A percentile compares a stretch with the other conserved stretches of the same genome.
phyloP scores from a whole-genome alignment of 805 yeast species.

The Tetrapisispora namnaoensis region DNA sequence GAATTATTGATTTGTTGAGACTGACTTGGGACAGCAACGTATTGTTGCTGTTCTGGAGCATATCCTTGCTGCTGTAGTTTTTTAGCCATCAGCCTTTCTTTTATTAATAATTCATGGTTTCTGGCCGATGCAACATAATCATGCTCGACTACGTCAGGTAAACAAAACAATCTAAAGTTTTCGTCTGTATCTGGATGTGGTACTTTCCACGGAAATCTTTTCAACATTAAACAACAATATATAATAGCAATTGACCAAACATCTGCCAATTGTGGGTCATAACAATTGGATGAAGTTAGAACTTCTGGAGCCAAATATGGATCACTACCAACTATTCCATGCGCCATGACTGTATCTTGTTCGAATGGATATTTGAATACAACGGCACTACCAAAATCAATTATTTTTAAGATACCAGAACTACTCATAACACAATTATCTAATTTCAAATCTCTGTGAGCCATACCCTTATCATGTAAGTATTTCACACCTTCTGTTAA shows the following conservation, averaged over 20 bases:
- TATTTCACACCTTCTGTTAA: constrained; percentile 60
- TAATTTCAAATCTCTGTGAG: constrained; percentile 73
- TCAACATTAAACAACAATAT: constrained; percentile 75
- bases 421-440: constrained; percentile 74
- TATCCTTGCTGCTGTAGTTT: constrained; percentile 3
- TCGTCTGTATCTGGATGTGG: constrained; percentile 60
- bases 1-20: not conserved
- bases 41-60: not conserved
- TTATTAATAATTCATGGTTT: constrained; percentile 53
- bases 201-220: constrained; percentile 80
- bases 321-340: constrained; percentile 76
- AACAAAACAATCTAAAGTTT: constrained; percentile 53
- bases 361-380: constrained; percentile 74
- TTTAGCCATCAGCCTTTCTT: constrained; percentile 30
- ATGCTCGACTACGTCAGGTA: constrained; percentile 64
- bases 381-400: constrained; percentile 78
- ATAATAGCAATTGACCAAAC: constrained; percentile 80
- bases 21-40: not conserved
- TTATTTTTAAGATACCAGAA: constrained; percentile 64
- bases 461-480: constrained; percentile 66
- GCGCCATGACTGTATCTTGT: constrained; percentile 45
- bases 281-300: constrained; percentile 36
- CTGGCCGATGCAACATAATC: constrained; percentile 63
- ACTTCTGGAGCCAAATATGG: constrained; percentile 85
- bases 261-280: constrained; percentile 71